Evolutionary conservation across 208 protist genomes (phyloP), one percentile per base, ranked within the genome.

Genomic region (Acanthamoeba castellanii): DNA sequence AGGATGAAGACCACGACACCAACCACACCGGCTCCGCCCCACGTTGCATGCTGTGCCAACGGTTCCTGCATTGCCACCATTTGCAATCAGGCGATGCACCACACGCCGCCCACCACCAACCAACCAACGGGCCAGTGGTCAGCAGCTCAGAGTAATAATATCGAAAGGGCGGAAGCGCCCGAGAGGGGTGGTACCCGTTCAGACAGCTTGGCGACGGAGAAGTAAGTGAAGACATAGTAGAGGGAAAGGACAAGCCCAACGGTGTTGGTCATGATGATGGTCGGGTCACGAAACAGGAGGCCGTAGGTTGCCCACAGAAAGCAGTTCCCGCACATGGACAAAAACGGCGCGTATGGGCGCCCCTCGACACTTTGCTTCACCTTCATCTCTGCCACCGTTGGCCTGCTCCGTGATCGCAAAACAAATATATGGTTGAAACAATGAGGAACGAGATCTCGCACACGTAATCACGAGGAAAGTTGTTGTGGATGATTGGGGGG

Each of bases 261-360:
- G 18, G 30, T 16, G 81, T 88, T 88, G 81, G 81, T 88, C 50
- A 88, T 37, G 20, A 88, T 32, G 50, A 88, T 37, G 45, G 81
- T 88, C 20, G 42, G 30, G 81, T 88, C 52, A 20, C 81, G 52
- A 42, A 88, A 64, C 25, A 88, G 45, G 30, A 52, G 34, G 47
- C 81, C 81, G 81, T 88, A 88, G 32, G 42, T 32, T 20, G 50
- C 81, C 81, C 81, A 88, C 27, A 88, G 45, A 61, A 88, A 64
- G 81, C 81, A 88, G 52, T 88, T 88, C 18, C 7, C 50, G 30
- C 42, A 37, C 81, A 88, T 88, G 81, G 81, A 52, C 52, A 88
- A 25, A n/a, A 88, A 88, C 25, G 81, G 81, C 25, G 52, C 42
- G 52, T 55, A 55, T 0, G 81, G 81, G 6, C 81, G 42, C 42